A percentile compares a stretch with the other conserved stretches of the same genome.
Evolutionary conservation across 169 alveolate species (phyloP).

Genomic region (Plasmodium sp.): DNA sequence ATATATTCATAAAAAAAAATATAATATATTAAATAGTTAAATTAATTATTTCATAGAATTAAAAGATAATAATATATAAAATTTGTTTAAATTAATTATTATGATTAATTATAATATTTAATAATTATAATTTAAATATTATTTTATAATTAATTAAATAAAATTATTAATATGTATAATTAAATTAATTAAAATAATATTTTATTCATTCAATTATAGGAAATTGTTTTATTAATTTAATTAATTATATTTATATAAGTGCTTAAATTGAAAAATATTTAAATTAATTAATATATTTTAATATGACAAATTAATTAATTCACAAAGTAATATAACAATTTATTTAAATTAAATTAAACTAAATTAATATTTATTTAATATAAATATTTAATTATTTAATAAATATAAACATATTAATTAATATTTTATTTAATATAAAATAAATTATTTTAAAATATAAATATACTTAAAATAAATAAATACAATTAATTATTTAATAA

Average conservation of each 20-base stretch:
- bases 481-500: too few relatives aligned
- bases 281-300: neutral
- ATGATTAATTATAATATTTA: neutral
- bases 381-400: neutral
- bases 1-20: neutral
- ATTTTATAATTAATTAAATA: neutral
- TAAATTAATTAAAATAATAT: neutral
- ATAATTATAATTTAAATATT: neutral
- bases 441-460: too few relatives aligned
- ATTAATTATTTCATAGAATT: neutral
- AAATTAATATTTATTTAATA: neutral
- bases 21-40: neutral
- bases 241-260: neutral
- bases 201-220: neutral
- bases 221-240: neutral
- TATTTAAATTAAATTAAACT: neutral
- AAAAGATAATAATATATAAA: neutral
- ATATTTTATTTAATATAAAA: too few relatives aligned
- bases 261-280: neutral
- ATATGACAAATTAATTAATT: neutral
- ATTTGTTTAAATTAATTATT: neutral
- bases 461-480: too few relatives aligned
- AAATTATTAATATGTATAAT: neutral
- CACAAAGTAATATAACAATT: neutral
- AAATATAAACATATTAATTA: neutral